These are phyloP conservation scores for Populus nigra DNA, from an alignment of 345 rosid species.

Conservation along the genomic window DNA sequence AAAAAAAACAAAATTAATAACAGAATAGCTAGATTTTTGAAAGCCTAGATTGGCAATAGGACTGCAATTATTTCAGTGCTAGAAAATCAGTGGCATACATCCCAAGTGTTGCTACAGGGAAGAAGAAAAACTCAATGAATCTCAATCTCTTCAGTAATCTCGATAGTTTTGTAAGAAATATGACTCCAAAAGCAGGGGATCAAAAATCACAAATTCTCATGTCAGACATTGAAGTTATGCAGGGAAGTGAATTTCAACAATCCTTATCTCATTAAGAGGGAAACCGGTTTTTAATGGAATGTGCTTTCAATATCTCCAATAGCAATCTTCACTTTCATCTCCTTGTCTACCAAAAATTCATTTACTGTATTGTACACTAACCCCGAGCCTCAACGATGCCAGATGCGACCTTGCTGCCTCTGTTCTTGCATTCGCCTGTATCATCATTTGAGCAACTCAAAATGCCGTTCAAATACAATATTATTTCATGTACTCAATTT, in stretches of 20 bases:
- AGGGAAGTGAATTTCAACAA: slow-evolving; percentile 4
- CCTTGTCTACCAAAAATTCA: not conserved
- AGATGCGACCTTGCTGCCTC: slow-evolving; percentile 58
- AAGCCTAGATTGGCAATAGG: not conserved
- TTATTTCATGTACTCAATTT: not conserved
- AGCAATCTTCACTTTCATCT: not conserved
- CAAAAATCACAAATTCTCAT: not conserved
- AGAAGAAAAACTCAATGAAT: not conserved
- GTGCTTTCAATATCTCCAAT: not conserved
- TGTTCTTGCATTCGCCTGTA: slow-evolving; percentile 83
- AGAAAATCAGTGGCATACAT: not conserved
- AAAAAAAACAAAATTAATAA: too few species aligned
- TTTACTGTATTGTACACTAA: not conserved
- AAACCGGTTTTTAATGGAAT: not conserved
- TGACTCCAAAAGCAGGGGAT: not conserved
- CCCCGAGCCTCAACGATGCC: slow-evolving; percentile 45
- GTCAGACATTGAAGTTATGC: not conserved
- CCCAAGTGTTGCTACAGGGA: not conserved
- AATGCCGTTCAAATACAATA: not conserved
- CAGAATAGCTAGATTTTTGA: not conserved
- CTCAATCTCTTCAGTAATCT: not conserved
- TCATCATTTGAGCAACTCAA: slow-evolving; percentile 10
- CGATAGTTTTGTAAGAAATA: not conserved
- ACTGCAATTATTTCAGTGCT: not conserved
- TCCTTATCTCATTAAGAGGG: not conserved